Base-by-base conservation (phyloP, 768 basidiomycete genomes). In the Mycena olivaceomarginata region DNA sequence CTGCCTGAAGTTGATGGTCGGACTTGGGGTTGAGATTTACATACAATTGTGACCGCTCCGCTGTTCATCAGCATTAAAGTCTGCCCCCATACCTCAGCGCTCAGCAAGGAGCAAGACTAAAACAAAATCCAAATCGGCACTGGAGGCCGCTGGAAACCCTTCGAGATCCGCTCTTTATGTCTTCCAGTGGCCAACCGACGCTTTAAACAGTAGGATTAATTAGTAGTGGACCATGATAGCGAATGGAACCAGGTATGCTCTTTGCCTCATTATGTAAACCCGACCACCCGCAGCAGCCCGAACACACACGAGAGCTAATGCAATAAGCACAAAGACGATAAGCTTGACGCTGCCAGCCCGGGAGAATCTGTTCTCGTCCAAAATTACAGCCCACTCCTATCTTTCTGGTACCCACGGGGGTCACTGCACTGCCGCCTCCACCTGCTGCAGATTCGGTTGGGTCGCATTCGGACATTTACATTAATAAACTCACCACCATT, bases 401-500 rank as follows among this genome's bases (percentile, higher is more conserved):
- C 43, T 46, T 18, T 65, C 5, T 65, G 41, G 64, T 65, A 65
- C 64, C 64, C 64, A 45, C 20, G 43, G 53, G 66, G 53, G 67
- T 68, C 51, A 57, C 39, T 57, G 39, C 51, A 69, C 53, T 69
- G 67, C 67, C 51, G 51, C 53, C 53, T 69, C 67, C 39, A 57
- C 67, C 67, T 69, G 40, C 67, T 39, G 40, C 40, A 57, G 67
- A 57, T 57, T 69, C 64, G 20, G 64, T 69, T 56, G 20, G 40
- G 39, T 69, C 51, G 51, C 51, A 65, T 65, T 43, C 67, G 59
- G 67, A 69, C 53, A 43, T 43, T 57, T n/a, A 57, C 22, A 43
- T 69, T 8, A 39, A 57, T 43, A 46, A 25, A 60, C 69, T 59
- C 57, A 70, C 69, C 69, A 70, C 69, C 69, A 60, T 45, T 70